Evolutionary conservation across 768 basidiomycete species (phyloP).

Genomic region (Boletus reticulatus): DNA sequence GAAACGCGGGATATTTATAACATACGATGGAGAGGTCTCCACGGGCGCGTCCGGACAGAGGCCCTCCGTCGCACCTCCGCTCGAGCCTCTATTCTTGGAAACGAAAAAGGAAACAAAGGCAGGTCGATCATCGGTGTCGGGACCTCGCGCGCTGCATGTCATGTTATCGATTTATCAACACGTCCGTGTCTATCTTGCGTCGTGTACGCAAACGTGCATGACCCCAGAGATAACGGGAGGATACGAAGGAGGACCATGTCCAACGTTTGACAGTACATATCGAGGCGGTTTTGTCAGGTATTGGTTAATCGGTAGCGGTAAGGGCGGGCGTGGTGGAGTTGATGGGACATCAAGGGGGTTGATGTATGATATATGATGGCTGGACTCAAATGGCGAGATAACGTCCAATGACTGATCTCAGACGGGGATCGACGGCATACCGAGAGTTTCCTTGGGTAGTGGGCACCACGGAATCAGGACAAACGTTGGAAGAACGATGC

Average conservation of each 20-base stretch:
- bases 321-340: not conserved
- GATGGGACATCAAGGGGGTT: constrained; percentile 2
- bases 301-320: not conserved
- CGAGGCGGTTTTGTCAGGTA: not conserved
- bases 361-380: not conserved
- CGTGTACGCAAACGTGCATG: no score
- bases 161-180: not conserved
- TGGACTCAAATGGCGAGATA: not conserved
- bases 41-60: not conserved
- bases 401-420: not conserved
- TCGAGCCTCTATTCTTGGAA: not conserved
- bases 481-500: not conserved
- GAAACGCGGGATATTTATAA: no score
- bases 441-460: not conserved
- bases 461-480: not conserved
- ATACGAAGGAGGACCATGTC: not conserved
- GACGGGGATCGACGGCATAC: constrained; percentile 9
- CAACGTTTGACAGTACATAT: not conserved
- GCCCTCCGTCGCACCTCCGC: constrained; percentile 14
- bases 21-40: no score
- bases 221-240: not conserved
- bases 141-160: not conserved
- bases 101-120: no score
- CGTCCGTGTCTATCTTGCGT: no score
- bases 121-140: constrained; percentile 6